A percentile compares a stretch with the other conserved stretches of the same genome.
These are phyloP conservation scores for Murraya koenigii DNA, from an alignment of 345 rosid species.

Conservation along the genomic window DNA sequence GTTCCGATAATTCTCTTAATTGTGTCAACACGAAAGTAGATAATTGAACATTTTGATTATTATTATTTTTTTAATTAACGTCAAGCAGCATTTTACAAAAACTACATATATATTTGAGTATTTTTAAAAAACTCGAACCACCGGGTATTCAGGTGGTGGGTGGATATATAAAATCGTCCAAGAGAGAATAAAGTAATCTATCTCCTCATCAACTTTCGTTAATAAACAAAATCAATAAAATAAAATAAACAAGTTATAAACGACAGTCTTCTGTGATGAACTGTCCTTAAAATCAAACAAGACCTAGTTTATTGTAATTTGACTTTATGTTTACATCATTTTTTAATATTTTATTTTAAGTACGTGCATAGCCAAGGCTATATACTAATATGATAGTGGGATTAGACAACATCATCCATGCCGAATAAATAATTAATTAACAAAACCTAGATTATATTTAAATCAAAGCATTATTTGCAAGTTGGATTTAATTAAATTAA, in stretches of 20 bases:
- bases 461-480: constrained; percentile 6
- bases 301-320: constrained; percentile 10
- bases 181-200: constrained; percentile 13
- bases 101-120: too few relatives aligned
- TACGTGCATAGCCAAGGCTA: neutral
- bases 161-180: too few relatives aligned
- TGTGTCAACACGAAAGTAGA: too few relatives aligned
- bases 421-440: neutral
- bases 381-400: constrained; percentile 15
- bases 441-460: neutral
- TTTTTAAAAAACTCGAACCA: too few relatives aligned
- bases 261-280: neutral
- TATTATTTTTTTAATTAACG: too few relatives aligned
- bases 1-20: too few relatives aligned
- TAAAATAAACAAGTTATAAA: neutral
- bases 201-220: neutral
- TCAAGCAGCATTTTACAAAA: too few relatives aligned
- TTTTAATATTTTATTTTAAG: neutral
- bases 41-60: too few relatives aligned
- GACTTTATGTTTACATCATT: constrained; percentile 7
- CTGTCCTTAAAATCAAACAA: constrained; percentile 3
- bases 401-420: constrained; percentile 18
- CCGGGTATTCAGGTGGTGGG: too few relatives aligned
- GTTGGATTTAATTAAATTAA: constrained; percentile 4
- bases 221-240: neutral